phyloP scores from a whole-genome alignment of 495 filamentous ascomycete species.

The Penicillium lividum region DNA sequence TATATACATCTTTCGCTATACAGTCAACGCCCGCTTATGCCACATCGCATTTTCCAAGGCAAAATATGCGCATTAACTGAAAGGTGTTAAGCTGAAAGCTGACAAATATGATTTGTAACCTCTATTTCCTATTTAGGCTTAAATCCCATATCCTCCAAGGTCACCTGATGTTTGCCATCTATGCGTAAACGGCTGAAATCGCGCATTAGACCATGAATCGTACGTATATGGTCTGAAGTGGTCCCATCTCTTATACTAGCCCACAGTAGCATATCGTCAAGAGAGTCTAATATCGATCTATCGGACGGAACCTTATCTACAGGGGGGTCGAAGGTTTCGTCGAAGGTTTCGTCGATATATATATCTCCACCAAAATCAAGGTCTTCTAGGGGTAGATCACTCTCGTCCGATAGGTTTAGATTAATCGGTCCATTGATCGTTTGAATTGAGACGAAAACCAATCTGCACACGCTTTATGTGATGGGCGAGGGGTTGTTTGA shows the following conservation, averaged over 20 bases:
- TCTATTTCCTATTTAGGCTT: conserved; percentile 1
- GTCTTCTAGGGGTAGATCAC: not conserved
- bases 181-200: not conserved
- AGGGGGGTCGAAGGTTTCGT: not conserved
- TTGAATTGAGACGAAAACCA: conserved; percentile 15
- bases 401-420: not conserved
- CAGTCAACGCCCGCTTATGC: too few species aligned
- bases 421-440: conserved; percentile 3
- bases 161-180: not conserved
- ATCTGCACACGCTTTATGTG: conserved; percentile 6
- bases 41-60: too few species aligned
- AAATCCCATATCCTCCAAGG: not conserved
- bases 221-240: not conserved
- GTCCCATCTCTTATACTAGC: not conserved
- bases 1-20: too few species aligned
- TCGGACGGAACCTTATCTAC: not conserved
- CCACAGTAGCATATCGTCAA: conserved; percentile 4
- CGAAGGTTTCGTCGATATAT: not conserved
- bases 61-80: too few species aligned
- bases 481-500: conserved; percentile 4
- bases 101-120: too few species aligned
- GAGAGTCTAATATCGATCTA: not conserved
- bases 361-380: not conserved
- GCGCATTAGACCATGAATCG: not conserved
- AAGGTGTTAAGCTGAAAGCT: too few species aligned